Conservation (phyloP, 306 rosid genomes). For the Astragalus membranaceus region DNA sequence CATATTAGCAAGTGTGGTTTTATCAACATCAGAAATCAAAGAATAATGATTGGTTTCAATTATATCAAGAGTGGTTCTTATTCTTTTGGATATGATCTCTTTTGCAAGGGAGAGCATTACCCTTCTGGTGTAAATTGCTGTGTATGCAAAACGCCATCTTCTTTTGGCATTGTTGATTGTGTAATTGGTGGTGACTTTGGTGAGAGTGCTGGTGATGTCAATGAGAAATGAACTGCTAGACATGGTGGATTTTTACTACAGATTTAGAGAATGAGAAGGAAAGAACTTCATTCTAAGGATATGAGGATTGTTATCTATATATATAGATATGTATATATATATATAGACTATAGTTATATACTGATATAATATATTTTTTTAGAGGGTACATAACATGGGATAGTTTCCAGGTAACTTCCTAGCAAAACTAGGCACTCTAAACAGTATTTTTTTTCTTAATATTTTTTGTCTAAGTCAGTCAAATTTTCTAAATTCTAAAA, state of each 20-base stretch:
- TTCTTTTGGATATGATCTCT: constrained; percentile 31
- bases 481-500: neutral
- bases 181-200: constrained; percentile 16
- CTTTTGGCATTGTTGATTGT: constrained; percentile 31
- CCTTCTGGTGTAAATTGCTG: constrained; percentile 44
- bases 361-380: neutral
- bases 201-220: constrained; percentile 19
- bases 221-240: constrained; percentile 11
- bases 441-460: neutral
- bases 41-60: neutral
- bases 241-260: constrained; percentile 20
- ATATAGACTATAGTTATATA: neutral
- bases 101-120: constrained; percentile 45
- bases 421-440: neutral
- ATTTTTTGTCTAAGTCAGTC: neutral
- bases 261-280: neutral
- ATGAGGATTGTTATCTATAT: neutral
- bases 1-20: constrained; percentile 24
- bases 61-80: constrained; percentile 10
- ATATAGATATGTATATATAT: constrained; percentile 2
- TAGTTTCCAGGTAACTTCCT: constrained; percentile 27
- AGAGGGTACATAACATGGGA: neutral
- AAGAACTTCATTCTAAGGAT: constrained; percentile 22
- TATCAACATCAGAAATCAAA: constrained; percentile 18
- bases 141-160: constrained; percentile 61